Conservation (phyloP, 2,329 filamentous ascomycete genomes). For the Alternaria sp. region DNA sequence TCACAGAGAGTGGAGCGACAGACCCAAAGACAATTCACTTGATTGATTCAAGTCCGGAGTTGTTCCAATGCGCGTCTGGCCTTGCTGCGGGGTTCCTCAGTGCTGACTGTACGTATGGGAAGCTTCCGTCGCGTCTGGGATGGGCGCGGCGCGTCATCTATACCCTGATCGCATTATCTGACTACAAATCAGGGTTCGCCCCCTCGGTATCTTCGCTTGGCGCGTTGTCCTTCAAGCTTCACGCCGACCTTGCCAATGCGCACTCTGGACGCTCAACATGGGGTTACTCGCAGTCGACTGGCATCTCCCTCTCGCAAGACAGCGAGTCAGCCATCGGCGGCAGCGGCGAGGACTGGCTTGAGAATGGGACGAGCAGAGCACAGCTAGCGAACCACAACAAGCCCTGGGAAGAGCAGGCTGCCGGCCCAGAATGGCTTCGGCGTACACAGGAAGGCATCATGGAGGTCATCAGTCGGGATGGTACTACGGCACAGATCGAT, state of each 20-base stretch:
- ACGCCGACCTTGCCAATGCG: conserved; percentile 69
- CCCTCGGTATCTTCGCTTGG: conserved; percentile 67
- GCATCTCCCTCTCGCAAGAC: conserved; percentile 64
- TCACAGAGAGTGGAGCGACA: conserved; percentile 58
- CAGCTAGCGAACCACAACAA: conserved; percentile 56
- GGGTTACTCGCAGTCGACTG: conserved; percentile 68
- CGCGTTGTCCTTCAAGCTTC: conserved; percentile 73
- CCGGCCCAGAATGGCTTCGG: conserved; percentile 67
- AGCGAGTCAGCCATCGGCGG: conserved; percentile 52
- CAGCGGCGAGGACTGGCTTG: conserved; percentile 71
- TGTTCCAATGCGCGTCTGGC: conserved; percentile 79
- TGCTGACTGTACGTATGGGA: conserved; percentile 64
- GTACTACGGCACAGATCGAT: conserved; percentile 73
- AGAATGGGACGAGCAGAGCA: conserved; percentile 70
- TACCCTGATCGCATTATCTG: not conserved
- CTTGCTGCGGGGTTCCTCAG: conserved; percentile 79
- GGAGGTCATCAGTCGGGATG: conserved; percentile 69
- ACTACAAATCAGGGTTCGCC: conserved; percentile 61
- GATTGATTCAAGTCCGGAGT: conserved; percentile 64
- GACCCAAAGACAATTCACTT: conserved; percentile 63
- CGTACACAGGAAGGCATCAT: conserved; percentile 64
- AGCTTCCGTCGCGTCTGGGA: not conserved
- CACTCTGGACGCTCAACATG: conserved; percentile 66
- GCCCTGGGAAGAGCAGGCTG: conserved; percentile 34
- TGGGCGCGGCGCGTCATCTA: not conserved